phyloP scores from a whole-genome alignment of 2,329 filamentous ascomycete species.

The Xylaria sp. region DNA sequence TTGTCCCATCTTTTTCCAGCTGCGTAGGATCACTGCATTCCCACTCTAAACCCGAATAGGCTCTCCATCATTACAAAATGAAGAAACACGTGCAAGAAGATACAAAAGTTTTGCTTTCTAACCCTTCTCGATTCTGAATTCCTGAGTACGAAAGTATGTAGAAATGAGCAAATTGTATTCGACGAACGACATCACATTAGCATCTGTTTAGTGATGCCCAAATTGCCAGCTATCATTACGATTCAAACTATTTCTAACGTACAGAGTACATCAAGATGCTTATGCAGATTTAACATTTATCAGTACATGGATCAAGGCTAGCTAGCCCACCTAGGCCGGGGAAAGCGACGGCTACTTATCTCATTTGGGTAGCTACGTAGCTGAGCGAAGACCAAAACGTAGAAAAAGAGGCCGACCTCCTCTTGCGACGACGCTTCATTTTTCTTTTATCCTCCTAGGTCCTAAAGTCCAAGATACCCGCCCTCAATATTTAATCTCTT shows the following conservation, averaged over 20 bases:
- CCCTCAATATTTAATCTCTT: neutral
- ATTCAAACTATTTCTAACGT: neutral
- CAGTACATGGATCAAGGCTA: slow-evolving; percentile 3
- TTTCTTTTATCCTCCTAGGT: neutral
- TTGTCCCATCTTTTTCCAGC: slow-evolving; percentile 1
- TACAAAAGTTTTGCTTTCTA: neutral
- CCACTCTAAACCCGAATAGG: slow-evolving; percentile 8
- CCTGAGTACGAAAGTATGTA: too few relatives aligned
- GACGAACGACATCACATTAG: neutral
- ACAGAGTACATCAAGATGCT: neutral
- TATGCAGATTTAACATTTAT: too few relatives aligned
- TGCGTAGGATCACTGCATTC: slow-evolving; percentile 11
- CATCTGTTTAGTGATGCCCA: neutral
- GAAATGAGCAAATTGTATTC: too few relatives aligned
- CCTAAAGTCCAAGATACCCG: neutral
- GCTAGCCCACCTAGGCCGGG: neutral
- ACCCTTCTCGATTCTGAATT: neutral
- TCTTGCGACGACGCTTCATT: neutral
- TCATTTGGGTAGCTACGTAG: slow-evolving; percentile 1
- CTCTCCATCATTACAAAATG: neutral
- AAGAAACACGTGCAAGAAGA: slow-evolving; percentile 1
- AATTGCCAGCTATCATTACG: neutral
- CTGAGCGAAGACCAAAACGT: neutral
- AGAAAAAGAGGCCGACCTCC: slow-evolving; percentile 6
- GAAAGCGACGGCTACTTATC: slow-evolving; percentile 7